Percentiles rank a stretch among this genome's conserved stretches.
These are phyloP conservation scores for Ceratobasidium sp. DNA, from an alignment of 1,284 basidiomycete genomes.

Conservation along the genomic window DNA sequence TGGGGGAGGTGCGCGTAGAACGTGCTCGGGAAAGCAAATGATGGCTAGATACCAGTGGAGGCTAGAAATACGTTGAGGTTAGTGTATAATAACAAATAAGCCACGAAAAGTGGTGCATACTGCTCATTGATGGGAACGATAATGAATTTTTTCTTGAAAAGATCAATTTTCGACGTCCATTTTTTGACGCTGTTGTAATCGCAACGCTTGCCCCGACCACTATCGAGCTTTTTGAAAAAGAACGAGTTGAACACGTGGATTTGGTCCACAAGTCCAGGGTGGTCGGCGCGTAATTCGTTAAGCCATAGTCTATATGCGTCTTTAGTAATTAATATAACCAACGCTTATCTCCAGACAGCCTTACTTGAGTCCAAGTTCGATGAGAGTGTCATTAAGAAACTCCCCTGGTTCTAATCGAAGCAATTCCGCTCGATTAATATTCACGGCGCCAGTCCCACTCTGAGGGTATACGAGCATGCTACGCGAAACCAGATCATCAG, in stretches of 20 bases:
- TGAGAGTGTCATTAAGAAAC: slow-evolving; percentile 94
- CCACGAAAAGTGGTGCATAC: slow-evolving; percentile 60
- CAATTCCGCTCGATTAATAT: slow-evolving; percentile 81
- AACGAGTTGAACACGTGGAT: slow-evolving; percentile 96
- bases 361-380: slow-evolving; percentile 94
- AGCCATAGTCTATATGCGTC: slow-evolving; percentile 69
- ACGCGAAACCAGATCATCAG: background rate
- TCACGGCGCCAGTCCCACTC: slow-evolving; percentile 74
- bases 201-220: slow-evolving; percentile 22
- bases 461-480: slow-evolving; percentile 83
- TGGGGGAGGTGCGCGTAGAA: slow-evolving; percentile 54
- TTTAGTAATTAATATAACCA: slow-evolving; percentile 32
- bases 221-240: slow-evolving; percentile 90
- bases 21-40: slow-evolving; percentile 81
- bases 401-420: slow-evolving; percentile 78
- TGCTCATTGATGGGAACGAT: slow-evolving; percentile 97
- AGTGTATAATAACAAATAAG: background rate
- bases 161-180: slow-evolving; percentile 89
- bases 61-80: slow-evolving; percentile 57
- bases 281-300: slow-evolving; percentile 62
- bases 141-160: slow-evolving; percentile 93
- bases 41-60: slow-evolving; percentile 98
- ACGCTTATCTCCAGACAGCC: slow-evolving; percentile 50
- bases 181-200: slow-evolving; percentile 85
- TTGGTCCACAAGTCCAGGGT: slow-evolving; percentile 74